These are phyloP conservation scores for Fusarium keratoplasticum DNA, from an alignment of 2,329 filamentous ascomycete genomes.

Conservation along the genomic window DNA sequence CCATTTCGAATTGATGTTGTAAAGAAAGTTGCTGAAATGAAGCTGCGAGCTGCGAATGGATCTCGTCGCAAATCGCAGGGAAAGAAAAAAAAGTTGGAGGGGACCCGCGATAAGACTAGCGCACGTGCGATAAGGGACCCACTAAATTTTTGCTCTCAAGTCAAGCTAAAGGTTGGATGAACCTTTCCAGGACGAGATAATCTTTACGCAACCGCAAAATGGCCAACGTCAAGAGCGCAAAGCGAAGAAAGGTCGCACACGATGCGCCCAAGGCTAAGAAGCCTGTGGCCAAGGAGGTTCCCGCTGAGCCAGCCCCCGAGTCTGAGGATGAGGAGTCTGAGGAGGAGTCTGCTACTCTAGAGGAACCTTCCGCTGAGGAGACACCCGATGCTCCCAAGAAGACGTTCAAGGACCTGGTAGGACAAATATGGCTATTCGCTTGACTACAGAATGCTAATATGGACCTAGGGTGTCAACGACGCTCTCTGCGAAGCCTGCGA, in stretches of 20 bases:
- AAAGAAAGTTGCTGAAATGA: conserved; percentile 11
- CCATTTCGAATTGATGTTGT: conserved; percentile 67
- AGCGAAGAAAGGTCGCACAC: conserved; percentile 56
- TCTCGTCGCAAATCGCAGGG: conserved; percentile 40
- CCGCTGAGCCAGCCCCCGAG: conserved; percentile 31
- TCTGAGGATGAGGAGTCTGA: conserved; percentile 36
- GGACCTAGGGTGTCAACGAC: conserved; percentile 78
- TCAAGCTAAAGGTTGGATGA: background rate
- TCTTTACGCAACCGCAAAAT: conserved; percentile 5
- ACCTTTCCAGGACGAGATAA: conserved; percentile 2
- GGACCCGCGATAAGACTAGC: conserved; percentile 49
- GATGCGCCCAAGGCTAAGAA: conserved; percentile 41
- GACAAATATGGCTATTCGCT: conserved; percentile 6
- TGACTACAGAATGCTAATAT: conserved; percentile 18
- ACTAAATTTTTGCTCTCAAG: conserved; percentile 48
- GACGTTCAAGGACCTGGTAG: conserved; percentile 74
- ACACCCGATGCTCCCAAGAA: conserved; percentile 62
- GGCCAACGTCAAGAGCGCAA: conserved; percentile 51
- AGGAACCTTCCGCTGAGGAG: conserved; percentile 49
- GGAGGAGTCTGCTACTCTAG: conserved; percentile 51
- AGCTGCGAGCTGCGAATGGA: conserved; percentile 24
- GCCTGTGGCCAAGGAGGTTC: conserved; percentile 7
- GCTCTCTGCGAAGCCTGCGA: conserved; percentile 90
- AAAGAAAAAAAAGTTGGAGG: conserved; percentile 52
- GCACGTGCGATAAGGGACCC: conserved; percentile 49